These are phyloP conservation scores for Alternaria dauci DNA, from an alignment of 2,329 filamentous ascomycete genomes.

Conservation along the genomic window DNA sequence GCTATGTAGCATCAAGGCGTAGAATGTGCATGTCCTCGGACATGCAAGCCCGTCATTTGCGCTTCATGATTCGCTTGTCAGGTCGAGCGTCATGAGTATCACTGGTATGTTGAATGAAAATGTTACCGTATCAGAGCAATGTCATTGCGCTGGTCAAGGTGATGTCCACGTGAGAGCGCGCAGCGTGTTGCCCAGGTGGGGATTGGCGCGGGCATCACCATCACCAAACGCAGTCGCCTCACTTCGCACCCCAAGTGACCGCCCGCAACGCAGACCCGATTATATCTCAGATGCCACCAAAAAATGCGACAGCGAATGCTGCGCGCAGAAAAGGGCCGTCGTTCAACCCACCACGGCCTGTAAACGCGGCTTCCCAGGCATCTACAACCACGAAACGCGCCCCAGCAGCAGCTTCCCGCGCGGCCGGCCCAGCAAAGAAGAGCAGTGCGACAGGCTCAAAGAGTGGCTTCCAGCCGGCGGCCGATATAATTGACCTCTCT, in stretches of 20 bases:
- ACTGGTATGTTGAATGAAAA: no score
- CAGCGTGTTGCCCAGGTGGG: neutral
- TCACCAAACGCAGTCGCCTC: slow-evolving; percentile 5
- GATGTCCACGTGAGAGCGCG: slow-evolving; percentile 23
- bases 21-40: neutral
- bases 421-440: slow-evolving; percentile 28
- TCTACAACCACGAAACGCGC: slow-evolving; percentile 34
- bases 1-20: neutral
- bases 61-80: neutral
- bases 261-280: neutral
- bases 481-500: slow-evolving; percentile 41
- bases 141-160: neutral
- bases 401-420: slow-evolving; percentile 15
- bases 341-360: slow-evolving; percentile 50
- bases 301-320: slow-evolving; percentile 30
- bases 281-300: slow-evolving; percentile 34
- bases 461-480: slow-evolving; percentile 29
- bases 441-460: slow-evolving; percentile 24
- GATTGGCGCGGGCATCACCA: neutral
- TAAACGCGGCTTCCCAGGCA: slow-evolving; percentile 36
- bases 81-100: neutral
- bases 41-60: neutral
- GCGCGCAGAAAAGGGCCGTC: slow-evolving; percentile 43
- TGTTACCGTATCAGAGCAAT: neutral
- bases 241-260: neutral